Evolutionary conservation across 768 basidiomycete species (phyloP), one percentile per base, ranked within the genome.

Genomic region (Leccinum incarnatum): DNA sequence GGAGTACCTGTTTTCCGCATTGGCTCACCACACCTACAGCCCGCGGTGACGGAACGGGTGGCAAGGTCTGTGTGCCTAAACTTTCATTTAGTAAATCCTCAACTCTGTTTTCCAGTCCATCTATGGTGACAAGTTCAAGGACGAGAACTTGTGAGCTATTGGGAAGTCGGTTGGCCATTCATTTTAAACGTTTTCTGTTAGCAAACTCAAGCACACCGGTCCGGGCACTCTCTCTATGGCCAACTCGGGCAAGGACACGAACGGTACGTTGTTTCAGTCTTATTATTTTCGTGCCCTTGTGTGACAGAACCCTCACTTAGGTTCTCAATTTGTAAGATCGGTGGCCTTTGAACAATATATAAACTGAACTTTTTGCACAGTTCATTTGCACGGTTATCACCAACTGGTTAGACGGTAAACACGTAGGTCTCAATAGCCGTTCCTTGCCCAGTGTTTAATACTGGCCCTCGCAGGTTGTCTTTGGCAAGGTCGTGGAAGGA

Each of bases 141-240:
- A 98, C 65, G 97, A 98, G 80, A 98, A 98, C 82, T 95, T 95
- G 92, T 93, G 65, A 72, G 86, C 69, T 29, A 45, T 15, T 12
- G 17, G 21, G 23, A 1, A n/a, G 25, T 14, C 15, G 2, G 25
- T 15, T 25, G 11, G 27, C 53, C 23, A 3, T 42, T 17, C n/a
- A 46, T 25, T 19, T 54, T 23, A n/a, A 37, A 49, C 8, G 4
- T 48, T 52, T 4, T 15, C 12, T 10, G 27, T 51, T 66, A 97
- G 95, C 83, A 97, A 98, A 83, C 90, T 98, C 74, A 87, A 86
- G 73, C 96, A 99, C 81, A 90, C 91, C 66, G 86, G 85, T 37
- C 84, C 91, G 52, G 95, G 95, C 62, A 80, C 83, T 57, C 83
- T 96, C 58, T 95, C 93, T 2, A 97, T 98, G 95, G 95, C 95